Conservation (phyloP, 495 filamentous ascomycete species). For the Baudoinia panamericana region DNA sequence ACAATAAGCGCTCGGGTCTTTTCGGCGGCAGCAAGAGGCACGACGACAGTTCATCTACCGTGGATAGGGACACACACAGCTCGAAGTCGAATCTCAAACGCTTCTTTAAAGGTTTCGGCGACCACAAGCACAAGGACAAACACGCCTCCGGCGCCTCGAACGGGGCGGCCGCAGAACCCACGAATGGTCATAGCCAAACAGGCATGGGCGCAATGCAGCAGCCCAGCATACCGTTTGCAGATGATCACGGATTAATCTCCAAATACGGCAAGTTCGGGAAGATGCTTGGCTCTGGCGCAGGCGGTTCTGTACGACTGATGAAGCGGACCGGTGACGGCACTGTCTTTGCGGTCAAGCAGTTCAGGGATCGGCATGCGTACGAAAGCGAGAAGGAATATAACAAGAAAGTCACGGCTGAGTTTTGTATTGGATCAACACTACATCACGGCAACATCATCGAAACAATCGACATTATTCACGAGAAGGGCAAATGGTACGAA, state of each 20-base stretch:
- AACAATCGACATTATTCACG: conserved; percentile 90
- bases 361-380: conserved; percentile 82
- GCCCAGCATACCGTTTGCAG: conserved; percentile 73
- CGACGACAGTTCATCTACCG: conserved; percentile 33
- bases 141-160: conserved; percentile 40
- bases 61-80: conserved; percentile 33
- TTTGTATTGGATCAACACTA: conserved; percentile 92
- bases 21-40: conserved; percentile 31
- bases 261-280: conserved; percentile 94
- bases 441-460: conserved; percentile 99
- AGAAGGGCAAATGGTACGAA: conserved; percentile 92
- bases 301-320: conserved; percentile 88
- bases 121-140: conserved; percentile 50
- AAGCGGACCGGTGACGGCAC: conserved; percentile 79
- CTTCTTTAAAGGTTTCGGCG: conserved; percentile 69
- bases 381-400: conserved; percentile 90
- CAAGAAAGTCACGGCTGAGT: conserved; percentile 99
- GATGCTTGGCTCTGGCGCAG: conserved; percentile 85
- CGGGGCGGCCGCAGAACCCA: conserved; percentile 26
- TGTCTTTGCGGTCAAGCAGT: conserved; percentile 96
- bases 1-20: conserved; percentile 38
- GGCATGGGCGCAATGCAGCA: conserved; percentile 46
- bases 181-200: too few relatives aligned
- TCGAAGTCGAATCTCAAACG: conserved; percentile 87
- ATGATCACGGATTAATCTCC: conserved; percentile 78